Percentiles rank a stretch among this genome's conserved stretches.
Conservation (phyloP, 495 filamentous ascomycete genomes). For the Aspergillus bridgeri region DNA sequence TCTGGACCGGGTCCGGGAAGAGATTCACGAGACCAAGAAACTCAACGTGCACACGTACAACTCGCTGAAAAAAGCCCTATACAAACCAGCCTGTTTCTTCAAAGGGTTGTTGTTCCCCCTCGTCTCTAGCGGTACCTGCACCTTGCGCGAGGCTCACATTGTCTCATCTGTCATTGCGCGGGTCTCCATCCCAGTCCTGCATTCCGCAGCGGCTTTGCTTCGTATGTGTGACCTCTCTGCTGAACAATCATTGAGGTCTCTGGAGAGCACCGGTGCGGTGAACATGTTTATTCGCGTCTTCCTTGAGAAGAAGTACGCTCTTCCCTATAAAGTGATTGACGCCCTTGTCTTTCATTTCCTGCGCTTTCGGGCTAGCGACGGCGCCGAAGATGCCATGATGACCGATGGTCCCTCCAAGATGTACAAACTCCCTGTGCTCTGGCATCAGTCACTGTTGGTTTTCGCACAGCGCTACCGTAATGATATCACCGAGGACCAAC, state of each 20-base stretch:
- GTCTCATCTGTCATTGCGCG: constrained; percentile 77
- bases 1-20: constrained; percentile 82
- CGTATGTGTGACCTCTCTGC: constrained; percentile 90
- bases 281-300: constrained; percentile 91
- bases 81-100: constrained; percentile 96
- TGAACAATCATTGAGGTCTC: constrained; percentile 69
- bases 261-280: constrained; percentile 77
- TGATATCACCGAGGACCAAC: constrained; percentile 87
- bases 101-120: constrained; percentile 94
- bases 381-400: constrained; percentile 46
- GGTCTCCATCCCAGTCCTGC: constrained; percentile 79
- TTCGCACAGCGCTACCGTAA: constrained; percentile 95
- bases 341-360: constrained; percentile 94
- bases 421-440: constrained; percentile 74
- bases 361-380: constrained; percentile 66
- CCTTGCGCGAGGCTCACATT: constrained; percentile 87
- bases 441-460: constrained; percentile 83
- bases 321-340: constrained; percentile 93
- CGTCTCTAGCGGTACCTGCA: constrained; percentile 71
- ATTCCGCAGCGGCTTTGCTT: constrained; percentile 88
- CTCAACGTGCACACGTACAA: constrained; percentile 95
- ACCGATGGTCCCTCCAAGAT: constrained; percentile 44
- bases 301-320: constrained; percentile 93
- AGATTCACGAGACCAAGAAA: constrained; percentile 83
- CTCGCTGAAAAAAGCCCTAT: constrained; percentile 84